Percentiles rank a stretch among this genome's conserved stretches.
phyloP scores from a whole-genome alignment of 768 basidiomycete species.

The Lentinula raphanica region DNA sequence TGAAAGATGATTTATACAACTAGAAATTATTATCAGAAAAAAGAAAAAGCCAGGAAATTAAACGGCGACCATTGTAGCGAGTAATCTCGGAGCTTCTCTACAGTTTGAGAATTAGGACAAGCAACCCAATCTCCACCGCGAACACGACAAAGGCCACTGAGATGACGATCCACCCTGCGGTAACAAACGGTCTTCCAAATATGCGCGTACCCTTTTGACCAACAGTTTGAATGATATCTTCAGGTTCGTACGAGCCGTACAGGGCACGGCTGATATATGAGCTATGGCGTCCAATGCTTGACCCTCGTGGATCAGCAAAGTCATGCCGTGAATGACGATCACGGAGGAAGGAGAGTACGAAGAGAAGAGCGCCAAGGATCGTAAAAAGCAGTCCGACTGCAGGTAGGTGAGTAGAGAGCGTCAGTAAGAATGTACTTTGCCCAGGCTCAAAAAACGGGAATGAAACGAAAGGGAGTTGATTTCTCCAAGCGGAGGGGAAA shows the following conservation, averaged over 20 bases:
- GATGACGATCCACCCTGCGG: conserved; percentile 73
- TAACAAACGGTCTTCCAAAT: conserved; percentile 74
- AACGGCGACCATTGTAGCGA: neutral
- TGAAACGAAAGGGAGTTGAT: neutral
- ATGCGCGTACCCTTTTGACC: conserved; percentile 58
- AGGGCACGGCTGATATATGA: neutral
- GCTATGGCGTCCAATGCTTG: neutral
- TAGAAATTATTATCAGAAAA: neutral
- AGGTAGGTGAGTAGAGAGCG: neutral
- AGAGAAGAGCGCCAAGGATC: conserved; percentile 55
- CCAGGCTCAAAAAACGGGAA: neutral
- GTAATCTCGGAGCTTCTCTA: conserved; percentile 12
- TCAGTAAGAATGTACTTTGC: neutral
- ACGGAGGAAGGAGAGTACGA: conserved; percentile 53
- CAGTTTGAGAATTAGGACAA: conserved; percentile 54
- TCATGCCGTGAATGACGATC: conserved; percentile 66
- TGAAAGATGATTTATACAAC: no score
- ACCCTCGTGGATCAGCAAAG: conserved; percentile 56
- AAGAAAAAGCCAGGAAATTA: neutral
- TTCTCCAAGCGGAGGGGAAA: neutral
- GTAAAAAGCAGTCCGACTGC: conserved; percentile 60
- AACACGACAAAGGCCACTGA: conserved; percentile 57
- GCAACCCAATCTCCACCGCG: conserved; percentile 57
- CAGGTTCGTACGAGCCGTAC: conserved; percentile 19
- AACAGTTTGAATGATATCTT: conserved; percentile 43